Percentiles rank a stretch among this genome's conserved stretches.
These are phyloP conservation scores for Pelargonium nanum DNA, from an alignment of 345 rosid species.

Conservation along the genomic window DNA sequence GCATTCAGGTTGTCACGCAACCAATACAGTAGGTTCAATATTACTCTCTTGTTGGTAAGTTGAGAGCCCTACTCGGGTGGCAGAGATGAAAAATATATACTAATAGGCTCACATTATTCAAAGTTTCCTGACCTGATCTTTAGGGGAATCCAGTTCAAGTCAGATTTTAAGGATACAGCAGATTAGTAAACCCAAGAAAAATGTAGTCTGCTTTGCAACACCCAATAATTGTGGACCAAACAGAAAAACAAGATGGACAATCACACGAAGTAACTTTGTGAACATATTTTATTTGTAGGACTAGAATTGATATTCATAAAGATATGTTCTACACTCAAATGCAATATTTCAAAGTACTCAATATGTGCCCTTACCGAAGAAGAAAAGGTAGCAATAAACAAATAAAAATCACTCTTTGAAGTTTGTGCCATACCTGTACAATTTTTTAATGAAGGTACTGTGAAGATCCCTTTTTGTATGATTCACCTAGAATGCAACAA, in stretches of 20 bases:
- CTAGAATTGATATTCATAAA: background rate
- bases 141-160: background rate
- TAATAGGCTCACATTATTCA: background rate
- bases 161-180: background rate
- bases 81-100: background rate
- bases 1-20: background rate
- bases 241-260: no score
- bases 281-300: background rate
- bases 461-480: constrained; percentile 27
- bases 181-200: no score
- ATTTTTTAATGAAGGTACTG: constrained; percentile 19
- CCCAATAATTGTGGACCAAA: background rate
- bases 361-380: background rate
- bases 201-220: background rate
- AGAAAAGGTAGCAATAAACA: background rate
- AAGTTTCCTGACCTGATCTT: background rate
- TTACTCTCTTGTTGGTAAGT: background rate
- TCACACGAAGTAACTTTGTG: background rate
- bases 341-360: background rate
- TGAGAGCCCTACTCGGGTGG: background rate
- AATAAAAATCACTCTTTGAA: background rate
- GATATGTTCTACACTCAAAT: background rate
- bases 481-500: constrained; percentile 23
- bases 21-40: background rate
- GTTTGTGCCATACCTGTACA: constrained; percentile 19